Evolutionary conservation across 2,329 filamentous ascomycete species (phyloP).

Genomic region (Neurospora sp.): DNA sequence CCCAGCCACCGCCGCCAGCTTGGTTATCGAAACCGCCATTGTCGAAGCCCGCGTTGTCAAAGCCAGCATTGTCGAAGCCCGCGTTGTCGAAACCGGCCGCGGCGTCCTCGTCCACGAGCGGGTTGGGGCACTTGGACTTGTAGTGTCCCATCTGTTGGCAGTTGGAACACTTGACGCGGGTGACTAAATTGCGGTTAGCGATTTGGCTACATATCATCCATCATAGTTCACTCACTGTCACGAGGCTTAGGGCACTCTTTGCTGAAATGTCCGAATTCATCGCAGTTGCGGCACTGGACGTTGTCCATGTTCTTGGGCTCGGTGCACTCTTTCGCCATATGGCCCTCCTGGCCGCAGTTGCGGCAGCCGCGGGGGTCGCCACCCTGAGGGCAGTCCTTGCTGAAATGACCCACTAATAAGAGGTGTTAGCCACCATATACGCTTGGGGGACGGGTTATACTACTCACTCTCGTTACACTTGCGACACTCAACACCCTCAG

Average conservation of each 20-base stretch:
- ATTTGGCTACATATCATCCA: neutral
- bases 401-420: conserved; percentile 46
- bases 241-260: conserved; percentile 45
- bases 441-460: neutral
- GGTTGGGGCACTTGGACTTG: conserved; percentile 29
- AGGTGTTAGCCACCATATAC: conserved; percentile 5
- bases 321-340: conserved; percentile 51
- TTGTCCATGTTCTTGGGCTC: conserved; percentile 32
- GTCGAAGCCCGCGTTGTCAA: conserved; percentile 5
- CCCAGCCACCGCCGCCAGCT: conserved; percentile 1
- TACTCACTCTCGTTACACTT: conserved; percentile 51
- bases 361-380: conserved; percentile 43
- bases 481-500: conserved; percentile 53
- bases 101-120: conserved; percentile 19
- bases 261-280: conserved; percentile 36
- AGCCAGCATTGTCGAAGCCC: conserved; percentile 1
- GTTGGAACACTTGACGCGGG: conserved; percentile 48
- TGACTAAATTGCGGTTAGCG: conserved; percentile 24
- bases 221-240: conserved; percentile 32
- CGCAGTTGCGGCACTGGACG: conserved; percentile 41
- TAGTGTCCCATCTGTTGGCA: conserved; percentile 40
- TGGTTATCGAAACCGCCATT: neutral
- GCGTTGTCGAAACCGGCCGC: conserved; percentile 5
- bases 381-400: conserved; percentile 53
- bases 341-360: conserved; percentile 56